These are phyloP conservation scores for Leccinum griseonigrum DNA, from an alignment of 1,284 basidiomycete genomes.

Conservation along the genomic window DNA sequence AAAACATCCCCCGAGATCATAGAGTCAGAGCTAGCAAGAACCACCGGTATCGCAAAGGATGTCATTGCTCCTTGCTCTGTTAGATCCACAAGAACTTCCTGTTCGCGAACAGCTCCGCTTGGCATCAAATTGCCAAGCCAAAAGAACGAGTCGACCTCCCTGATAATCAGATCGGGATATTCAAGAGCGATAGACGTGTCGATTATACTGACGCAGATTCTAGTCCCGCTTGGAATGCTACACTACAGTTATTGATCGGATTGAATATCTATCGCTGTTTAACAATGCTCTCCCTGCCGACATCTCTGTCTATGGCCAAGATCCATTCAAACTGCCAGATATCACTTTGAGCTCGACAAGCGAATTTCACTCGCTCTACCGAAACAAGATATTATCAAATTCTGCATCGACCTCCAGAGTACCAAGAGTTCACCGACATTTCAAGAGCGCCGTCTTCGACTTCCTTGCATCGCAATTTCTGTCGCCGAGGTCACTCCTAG, in stretches of 20 bases:
- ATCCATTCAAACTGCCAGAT: neutral
- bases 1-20: too few relatives aligned
- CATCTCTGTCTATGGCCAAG: constrained; percentile 9
- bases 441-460: constrained; percentile 5
- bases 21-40: too few relatives aligned
- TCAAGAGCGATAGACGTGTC: constrained; percentile 8
- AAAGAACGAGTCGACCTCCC: constrained; percentile 7
- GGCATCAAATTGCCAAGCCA: constrained; percentile 15
- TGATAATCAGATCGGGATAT: constrained; percentile 11
- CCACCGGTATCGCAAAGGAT: too few relatives aligned
- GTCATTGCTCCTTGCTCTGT: too few relatives aligned
- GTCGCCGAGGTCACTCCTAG: neutral
- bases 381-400: too few relatives aligned
- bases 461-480: constrained; percentile 15
- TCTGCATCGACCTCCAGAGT: neutral
- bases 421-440: neutral
- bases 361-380: neutral
- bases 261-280: constrained; percentile 15
- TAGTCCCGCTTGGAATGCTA: constrained; percentile 12
- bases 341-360: neutral
- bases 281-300: constrained; percentile 12
- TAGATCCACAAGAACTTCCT: neutral
- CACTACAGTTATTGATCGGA: constrained; percentile 17
- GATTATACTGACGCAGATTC: constrained; percentile 1
- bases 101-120: constrained; percentile 11